Evolutionary conservation across 1,284 basidiomycete species (phyloP).

Genomic region (Laetiporus sulphureus): DNA sequence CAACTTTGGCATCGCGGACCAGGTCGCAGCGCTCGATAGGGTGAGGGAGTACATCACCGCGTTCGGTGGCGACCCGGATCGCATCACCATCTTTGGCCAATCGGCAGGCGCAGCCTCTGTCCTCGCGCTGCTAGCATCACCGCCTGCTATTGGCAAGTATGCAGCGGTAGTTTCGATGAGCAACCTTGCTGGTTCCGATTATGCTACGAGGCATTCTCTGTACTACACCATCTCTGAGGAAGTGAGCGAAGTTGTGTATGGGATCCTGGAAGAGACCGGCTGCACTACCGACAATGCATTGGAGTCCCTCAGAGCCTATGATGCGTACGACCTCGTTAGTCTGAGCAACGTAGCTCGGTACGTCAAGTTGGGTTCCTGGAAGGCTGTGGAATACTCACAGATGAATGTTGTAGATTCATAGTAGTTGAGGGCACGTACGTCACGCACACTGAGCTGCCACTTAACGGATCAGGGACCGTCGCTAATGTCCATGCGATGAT

Average conservation of each 20-base stretch:
- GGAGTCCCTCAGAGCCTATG: slow-evolving; percentile 26
- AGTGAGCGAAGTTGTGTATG: slow-evolving; percentile 23
- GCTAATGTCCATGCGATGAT: slow-evolving; percentile 40
- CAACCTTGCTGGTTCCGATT: slow-evolving; percentile 39
- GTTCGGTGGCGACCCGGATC: slow-evolving; percentile 30
- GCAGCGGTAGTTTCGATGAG: slow-evolving; percentile 40
- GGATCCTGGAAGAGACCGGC: slow-evolving; percentile 29
- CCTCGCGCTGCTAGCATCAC: slow-evolving; percentile 35
- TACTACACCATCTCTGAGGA: slow-evolving; percentile 31
- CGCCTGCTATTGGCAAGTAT: slow-evolving; percentile 38
- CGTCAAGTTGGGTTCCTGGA: slow-evolving; percentile 5
- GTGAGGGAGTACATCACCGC: slow-evolving; percentile 27
- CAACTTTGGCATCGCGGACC: slow-evolving; percentile 36
- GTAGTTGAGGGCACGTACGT: slow-evolving; percentile 42
- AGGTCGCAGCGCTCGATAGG: slow-evolving; percentile 30
- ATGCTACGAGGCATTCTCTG: slow-evolving; percentile 33
- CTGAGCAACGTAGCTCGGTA: slow-evolving; percentile 29
- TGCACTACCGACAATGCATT: slow-evolving; percentile 22
- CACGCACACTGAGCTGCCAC: slow-evolving; percentile 28
- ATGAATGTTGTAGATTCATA: slow-evolving; percentile 25
- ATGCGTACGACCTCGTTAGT: slow-evolving; percentile 27
- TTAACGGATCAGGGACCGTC: slow-evolving; percentile 30
- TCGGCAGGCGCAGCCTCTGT: slow-evolving; percentile 33
- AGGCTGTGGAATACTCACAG: neutral
- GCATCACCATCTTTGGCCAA: slow-evolving; percentile 34